A percentile compares a stretch with the other conserved stretches of the same genome.
These are phyloP conservation scores for Elaeagnus macrophylla DNA, from an alignment of 306 rosid genomes.

Conservation along the genomic window DNA sequence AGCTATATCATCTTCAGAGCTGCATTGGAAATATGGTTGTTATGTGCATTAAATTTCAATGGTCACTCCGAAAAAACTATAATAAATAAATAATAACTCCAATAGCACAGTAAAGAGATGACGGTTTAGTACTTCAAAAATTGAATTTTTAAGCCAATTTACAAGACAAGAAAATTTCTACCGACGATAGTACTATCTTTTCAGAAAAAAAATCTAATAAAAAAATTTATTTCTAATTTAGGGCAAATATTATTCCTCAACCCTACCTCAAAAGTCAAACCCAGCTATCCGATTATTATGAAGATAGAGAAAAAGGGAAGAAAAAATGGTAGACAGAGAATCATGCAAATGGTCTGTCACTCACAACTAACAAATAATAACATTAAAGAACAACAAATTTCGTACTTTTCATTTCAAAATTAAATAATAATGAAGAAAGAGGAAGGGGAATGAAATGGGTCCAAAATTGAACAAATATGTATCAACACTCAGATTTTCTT, in stretches of 20 bases:
- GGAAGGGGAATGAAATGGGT: no score
- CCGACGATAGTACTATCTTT: not conserved
- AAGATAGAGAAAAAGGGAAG: conserved; percentile 7
- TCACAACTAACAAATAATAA: conserved; percentile 4
- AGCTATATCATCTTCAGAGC: conserved; percentile 29
- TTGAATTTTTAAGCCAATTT: not conserved
- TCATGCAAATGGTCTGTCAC: conserved; percentile 4
- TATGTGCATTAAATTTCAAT: conserved; percentile 38
- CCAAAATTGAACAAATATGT: no score
- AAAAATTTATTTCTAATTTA: not conserved
- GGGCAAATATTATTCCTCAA: conserved; percentile 3
- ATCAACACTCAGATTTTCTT: no score
- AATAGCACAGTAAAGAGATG: conserved; percentile 17
- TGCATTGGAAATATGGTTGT: conserved; percentile 36
- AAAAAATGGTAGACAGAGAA: conserved; percentile 9
- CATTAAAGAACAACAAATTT: not conserved
- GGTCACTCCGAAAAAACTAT: conserved; percentile 11
- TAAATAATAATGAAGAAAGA: not conserved
- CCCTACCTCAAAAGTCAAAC: conserved; percentile 13
- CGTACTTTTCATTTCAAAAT: not conserved
- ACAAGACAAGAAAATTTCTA: not conserved
- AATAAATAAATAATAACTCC: conserved; percentile 12
- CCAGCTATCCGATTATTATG: conserved; percentile 12
- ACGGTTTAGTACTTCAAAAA: conserved; percentile 6
- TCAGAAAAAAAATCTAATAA: conserved; percentile 5